Percentiles rank a stretch among this genome's conserved stretches.
Conservation (phyloP, 2,329 filamentous ascomycete genomes). For the Pseudogymnoascus sp. region DNA sequence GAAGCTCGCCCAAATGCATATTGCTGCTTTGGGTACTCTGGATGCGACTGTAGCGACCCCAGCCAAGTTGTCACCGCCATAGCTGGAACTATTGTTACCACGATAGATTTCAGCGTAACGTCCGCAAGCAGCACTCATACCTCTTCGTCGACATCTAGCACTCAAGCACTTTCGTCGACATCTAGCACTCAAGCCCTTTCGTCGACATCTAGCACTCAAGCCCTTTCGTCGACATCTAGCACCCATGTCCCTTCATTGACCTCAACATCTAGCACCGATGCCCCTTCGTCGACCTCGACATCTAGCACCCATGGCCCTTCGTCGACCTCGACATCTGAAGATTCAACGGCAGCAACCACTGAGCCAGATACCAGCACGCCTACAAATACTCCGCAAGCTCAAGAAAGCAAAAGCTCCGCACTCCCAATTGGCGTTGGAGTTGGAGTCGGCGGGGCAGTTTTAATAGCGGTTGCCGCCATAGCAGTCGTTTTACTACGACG, state of each 20-base stretch:
- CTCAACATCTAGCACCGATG: not conserved
- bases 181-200: not conserved
- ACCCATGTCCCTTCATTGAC: not conserved
- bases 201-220: not conserved
- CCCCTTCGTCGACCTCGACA: not conserved
- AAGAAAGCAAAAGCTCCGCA: not conserved
- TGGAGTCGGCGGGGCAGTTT: not conserved
- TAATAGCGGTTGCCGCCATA: not conserved
- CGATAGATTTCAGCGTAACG: not conserved
- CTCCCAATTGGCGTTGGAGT: not conserved
- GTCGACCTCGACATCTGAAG: not conserved
- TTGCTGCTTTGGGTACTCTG: not conserved
- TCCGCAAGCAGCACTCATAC: not conserved
- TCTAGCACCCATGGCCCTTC: not conserved
- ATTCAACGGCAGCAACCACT: not conserved
- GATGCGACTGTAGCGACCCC: not conserved
- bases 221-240: not conserved
- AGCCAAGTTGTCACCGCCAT: not conserved
- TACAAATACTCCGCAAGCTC: not conserved
- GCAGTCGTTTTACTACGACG: not conserved
- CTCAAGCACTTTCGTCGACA: not conserved
- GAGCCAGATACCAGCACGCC: not conserved
- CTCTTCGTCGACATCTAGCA: not conserved
- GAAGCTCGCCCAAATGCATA: not conserved
- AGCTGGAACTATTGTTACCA: not conserved